These are phyloP conservation scores for Ophiognomonia clavigignenti-juglandacearum DNA, from an alignment of 2,329 filamentous ascomycete genomes.

Conservation along the genomic window DNA sequence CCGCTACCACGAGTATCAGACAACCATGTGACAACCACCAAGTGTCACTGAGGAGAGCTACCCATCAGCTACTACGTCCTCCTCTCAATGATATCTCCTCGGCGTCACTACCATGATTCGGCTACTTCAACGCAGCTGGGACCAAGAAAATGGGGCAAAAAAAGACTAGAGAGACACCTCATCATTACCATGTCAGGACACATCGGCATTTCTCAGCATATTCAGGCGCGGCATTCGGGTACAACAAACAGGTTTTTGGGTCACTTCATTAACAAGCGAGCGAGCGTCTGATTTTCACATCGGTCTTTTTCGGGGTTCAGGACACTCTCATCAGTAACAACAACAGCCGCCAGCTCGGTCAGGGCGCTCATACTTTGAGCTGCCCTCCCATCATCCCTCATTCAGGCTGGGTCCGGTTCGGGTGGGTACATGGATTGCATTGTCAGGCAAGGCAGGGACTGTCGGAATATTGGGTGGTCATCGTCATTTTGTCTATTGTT, in stretches of 20 bases:
- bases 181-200: constrained; percentile 24
- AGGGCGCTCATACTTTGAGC: constrained; percentile 21
- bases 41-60: constrained; percentile 40
- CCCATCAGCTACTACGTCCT: constrained; percentile 44
- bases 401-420: constrained; percentile 48
- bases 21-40: constrained; percentile 76
- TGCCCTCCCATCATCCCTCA: constrained; percentile 38
- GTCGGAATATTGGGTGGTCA: constrained; percentile 34
- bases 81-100: constrained; percentile 33
- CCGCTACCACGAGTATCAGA: constrained; percentile 75
- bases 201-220: constrained; percentile 39
- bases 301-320: constrained; percentile 35
- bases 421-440: constrained; percentile 49
- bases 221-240: constrained; percentile 20
- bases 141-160: constrained; percentile 27
- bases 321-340: constrained; percentile 31
- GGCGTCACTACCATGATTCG: constrained; percentile 13
- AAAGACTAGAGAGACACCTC: constrained; percentile 26
- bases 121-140: constrained; percentile 17
- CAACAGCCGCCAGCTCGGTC: constrained; percentile 45
- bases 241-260: constrained; percentile 20
- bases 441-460: constrained; percentile 42
- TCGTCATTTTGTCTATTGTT: constrained; percentile 34
- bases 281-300: constrained; percentile 31
- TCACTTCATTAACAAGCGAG: constrained; percentile 29